Percentiles rank a stretch among this genome's conserved stretches.
Conservation (phyloP, 306 rosid species). For the Lupinus albus region DNA sequence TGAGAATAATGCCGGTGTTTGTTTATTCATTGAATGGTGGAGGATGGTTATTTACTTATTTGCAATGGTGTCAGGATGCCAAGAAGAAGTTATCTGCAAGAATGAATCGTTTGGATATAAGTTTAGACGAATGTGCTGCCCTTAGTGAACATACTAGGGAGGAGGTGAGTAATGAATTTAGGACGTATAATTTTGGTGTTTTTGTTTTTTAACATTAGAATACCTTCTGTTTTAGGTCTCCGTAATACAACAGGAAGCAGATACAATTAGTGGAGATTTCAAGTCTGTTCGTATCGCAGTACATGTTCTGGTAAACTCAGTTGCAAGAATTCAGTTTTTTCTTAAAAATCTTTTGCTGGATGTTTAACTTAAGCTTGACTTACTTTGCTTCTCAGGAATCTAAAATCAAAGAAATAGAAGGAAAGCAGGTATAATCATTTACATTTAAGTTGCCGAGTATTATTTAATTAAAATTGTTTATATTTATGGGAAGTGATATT, state of each 20-base stretch:
- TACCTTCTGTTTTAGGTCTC: conserved; percentile 55
- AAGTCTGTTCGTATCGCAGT: conserved; percentile 54
- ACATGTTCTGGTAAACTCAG: conserved; percentile 61
- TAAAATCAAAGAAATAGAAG: conserved; percentile 69
- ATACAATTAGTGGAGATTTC: conserved; percentile 50
- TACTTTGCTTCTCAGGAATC: conserved; percentile 60
- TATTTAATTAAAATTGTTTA: conserved; percentile 18
- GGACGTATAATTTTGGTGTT: conserved; percentile 23
- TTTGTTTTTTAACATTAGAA: conserved; percentile 11
- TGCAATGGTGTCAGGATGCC: conserved; percentile 61
- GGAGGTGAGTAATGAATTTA: conserved; percentile 54
- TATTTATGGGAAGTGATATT: conserved; percentile 1
- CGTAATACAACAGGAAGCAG: conserved; percentile 53
- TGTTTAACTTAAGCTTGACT: conserved; percentile 35
- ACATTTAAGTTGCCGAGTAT: not conserved
- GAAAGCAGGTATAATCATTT: conserved; percentile 70
- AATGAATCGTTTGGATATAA: conserved; percentile 59
- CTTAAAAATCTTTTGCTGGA: conserved; percentile 7
- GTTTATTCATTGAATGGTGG: conserved; percentile 13
- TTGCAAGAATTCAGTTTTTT: conserved; percentile 24
- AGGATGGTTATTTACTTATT: conserved; percentile 26
- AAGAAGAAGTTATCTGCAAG: conserved; percentile 61
- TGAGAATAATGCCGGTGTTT: conserved; percentile 10
- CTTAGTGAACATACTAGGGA: conserved; percentile 49
- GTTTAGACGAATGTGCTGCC: conserved; percentile 60